Percentiles rank a stretch among this genome's conserved stretches.
phyloP scores from a whole-genome alignment of 257 asterid genomes.

The Solanum ossicruentum region DNA sequence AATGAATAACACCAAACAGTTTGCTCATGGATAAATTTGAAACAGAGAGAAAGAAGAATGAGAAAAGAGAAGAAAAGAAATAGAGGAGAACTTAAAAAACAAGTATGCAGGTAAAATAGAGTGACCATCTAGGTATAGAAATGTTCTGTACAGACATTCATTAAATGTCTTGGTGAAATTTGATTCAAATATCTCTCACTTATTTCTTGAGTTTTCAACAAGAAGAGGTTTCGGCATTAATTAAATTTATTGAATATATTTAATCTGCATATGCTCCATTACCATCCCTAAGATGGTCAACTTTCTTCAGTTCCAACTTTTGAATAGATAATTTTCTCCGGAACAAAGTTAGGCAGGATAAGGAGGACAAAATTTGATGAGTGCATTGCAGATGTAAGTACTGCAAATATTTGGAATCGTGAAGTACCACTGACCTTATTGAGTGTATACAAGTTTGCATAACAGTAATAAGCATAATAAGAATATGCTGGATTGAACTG shows the following conservation, averaged over 20 bases:
- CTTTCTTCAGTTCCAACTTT: not conserved
- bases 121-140: not conserved
- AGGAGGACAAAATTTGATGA: not conserved
- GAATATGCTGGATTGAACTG: constrained; percentile 90
- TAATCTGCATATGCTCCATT: not conserved
- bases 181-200: not conserved
- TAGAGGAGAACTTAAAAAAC: not conserved
- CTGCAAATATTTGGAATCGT: not conserved
- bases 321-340: not conserved
- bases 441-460: constrained; percentile 82
- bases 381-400: not conserved
- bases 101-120: not conserved
- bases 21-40: not conserved
- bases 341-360: constrained; percentile 3
- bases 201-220: not conserved
- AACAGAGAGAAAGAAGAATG: not conserved
- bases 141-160: not conserved
- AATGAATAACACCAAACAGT: not conserved
- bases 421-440: constrained; percentile 49
- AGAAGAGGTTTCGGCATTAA: not conserved
- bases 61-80: not conserved
- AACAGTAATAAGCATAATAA: constrained; percentile 89
- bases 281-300: not conserved
- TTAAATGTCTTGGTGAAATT: not conserved
- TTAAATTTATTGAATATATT: not conserved